Evolutionary conservation across 2,329 filamentous ascomycete genomes (phyloP), one percentile per base, ranked within the genome.

Genomic region (Trichoderma asperellum): DNA sequence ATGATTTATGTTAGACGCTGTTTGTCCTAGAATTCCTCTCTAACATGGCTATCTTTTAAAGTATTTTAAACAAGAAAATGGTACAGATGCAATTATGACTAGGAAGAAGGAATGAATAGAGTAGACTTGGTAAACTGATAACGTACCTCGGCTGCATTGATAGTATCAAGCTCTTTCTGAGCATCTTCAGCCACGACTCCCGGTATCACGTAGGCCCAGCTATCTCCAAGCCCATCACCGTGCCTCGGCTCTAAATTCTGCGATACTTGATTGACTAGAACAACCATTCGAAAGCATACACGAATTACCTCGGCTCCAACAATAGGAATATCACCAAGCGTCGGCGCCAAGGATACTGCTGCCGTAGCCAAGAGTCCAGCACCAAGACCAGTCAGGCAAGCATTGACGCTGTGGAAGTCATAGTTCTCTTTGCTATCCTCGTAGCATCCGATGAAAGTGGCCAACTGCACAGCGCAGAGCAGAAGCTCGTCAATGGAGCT

Each of bases 201-300:
- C 3, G 77, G 75, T 1, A 84, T 70, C 0, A 83, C 80, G 59
- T 80, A 82, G 0, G 83, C 82, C 82, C 82, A 84, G 27, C 73
- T 78, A 29, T 49, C 47, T 24, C 18, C 47, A 14, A n/a, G 21
- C 21, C 47, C 47, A 8, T 49, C 47, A 24, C 4, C 47, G 47
- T n/a, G 47, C 2, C 21, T 49, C 12, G 47, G n/a, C n/a, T 49
- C n/a, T 24, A 55, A 4, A 29, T 55, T 55, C 27, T 55, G 52
- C 16, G 52, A 55, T 18, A 55, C 24, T 8, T 55, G 12, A 24
- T 55, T 18, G 16, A 55, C 52, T 6, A 55, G 27, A 27, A 55
- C 52, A 27, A 27, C 52, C 24, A 55, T 6, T 16, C 52, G n/a
- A 4, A 55, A 55, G 12, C 24, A 24, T 18, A 27, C 24, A 27